Percentiles rank a stretch among this genome's conserved stretches.
These are phyloP conservation scores for Phialophora expanda DNA, from an alignment of 2,329 filamentous ascomycete genomes.

Conservation along the genomic window DNA sequence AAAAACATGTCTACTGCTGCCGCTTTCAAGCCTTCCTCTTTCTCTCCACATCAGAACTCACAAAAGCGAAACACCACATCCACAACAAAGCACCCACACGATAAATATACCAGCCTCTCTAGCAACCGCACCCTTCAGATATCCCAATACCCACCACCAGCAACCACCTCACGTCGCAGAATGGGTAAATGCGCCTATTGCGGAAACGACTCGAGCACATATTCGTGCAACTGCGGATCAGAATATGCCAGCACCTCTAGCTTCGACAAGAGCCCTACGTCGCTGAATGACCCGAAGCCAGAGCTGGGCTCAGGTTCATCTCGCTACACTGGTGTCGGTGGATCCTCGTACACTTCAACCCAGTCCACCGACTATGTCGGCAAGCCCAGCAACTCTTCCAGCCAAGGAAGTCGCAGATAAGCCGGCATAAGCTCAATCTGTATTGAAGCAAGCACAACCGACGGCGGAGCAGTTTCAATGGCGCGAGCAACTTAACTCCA, in stretches of 20 bases:
- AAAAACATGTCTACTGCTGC: conserved; percentile 2
- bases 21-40: neutral
- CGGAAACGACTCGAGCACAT: conserved; percentile 12
- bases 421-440: neutral
- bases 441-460: neutral
- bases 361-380: conserved; percentile 7
- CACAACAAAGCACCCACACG: neutral
- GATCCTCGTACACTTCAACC: conserved; percentile 5
- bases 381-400: conserved; percentile 7
- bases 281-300: conserved; percentile 17
- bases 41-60: neutral
- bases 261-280: conserved; percentile 10
- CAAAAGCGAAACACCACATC: neutral
- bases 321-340: neutral
- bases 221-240: conserved; percentile 11
- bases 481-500: neutral
- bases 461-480: neutral
- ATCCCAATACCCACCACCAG: conserved; percentile 1
- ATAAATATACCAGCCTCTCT: neutral
- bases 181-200: conserved; percentile 16
- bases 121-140: neutral
- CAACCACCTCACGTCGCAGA: conserved; percentile 1
- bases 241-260: conserved; percentile 18
- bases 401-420: neutral
- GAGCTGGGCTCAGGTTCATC: conserved; percentile 16